phyloP scores from a whole-genome alignment of 176 grass and related monocot species.

The Cymbopogon citratus region DNA sequence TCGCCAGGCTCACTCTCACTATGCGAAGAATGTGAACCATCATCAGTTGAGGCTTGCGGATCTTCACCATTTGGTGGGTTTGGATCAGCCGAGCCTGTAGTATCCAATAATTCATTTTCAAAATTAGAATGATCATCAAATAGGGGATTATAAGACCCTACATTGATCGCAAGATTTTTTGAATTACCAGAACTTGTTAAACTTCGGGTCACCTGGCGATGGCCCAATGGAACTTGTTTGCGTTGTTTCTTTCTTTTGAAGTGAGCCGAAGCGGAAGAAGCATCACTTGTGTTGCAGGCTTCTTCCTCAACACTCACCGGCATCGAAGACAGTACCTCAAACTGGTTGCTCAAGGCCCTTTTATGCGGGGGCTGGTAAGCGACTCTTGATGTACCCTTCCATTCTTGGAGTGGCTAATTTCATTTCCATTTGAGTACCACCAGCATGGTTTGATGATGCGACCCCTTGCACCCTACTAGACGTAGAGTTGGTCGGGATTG shows the following conservation, averaged over 20 bases:
- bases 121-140: background rate
- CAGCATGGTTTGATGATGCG: too few relatives aligned
- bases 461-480: too few relatives aligned
- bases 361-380: background rate
- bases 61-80: background rate
- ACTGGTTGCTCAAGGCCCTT: background rate
- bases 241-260: background rate
- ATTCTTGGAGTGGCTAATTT: too few relatives aligned
- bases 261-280: background rate
- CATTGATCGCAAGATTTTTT: background rate
- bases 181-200: background rate
- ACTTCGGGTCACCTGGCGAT: background rate
- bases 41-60: too few relatives aligned
- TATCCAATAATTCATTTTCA: background rate
- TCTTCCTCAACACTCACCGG: too few relatives aligned
- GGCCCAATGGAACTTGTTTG: background rate
- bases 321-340: background rate
- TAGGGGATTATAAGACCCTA: too few relatives aligned
- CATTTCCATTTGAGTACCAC: too few relatives aligned
- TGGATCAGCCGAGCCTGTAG: too few relatives aligned
- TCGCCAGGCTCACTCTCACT: too few relatives aligned
- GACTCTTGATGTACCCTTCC: accelerated
- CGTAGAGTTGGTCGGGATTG: background rate
- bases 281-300: too few relatives aligned
- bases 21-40: too few relatives aligned